Evolutionary conservation across 768 basidiomycete species (phyloP), one percentile per base, ranked within the genome.

Genomic region (Fibroporia radiculosa): DNA sequence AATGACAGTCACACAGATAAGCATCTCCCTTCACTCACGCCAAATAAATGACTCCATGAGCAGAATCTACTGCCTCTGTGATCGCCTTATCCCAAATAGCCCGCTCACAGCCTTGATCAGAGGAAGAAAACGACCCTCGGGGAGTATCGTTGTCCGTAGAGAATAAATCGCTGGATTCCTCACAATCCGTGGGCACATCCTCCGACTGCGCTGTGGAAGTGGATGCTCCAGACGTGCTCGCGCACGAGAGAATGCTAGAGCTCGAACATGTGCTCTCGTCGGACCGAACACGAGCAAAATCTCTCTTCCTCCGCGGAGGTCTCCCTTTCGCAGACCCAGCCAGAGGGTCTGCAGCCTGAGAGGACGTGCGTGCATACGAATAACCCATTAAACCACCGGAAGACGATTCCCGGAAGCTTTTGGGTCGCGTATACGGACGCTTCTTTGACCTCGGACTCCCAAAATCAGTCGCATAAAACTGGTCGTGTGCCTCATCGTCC

Each of bases 21-120:
- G 29, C 10, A n/a, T n/a, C n/a, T n/a, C n/a, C n/a, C 6, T 7
- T 18, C 26, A 64, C 68, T 37, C 58, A 82, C 83, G 68, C 69
- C n/a, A 85, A 63, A 40, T 74, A 66, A 43, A 84, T 71, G 37
- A 64, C 62, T 7, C 77, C 74, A 41, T 70, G 61, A 3, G 69
- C 73, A 3, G 62, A 65, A 45, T 78, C 72, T 22, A 80, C 64
- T 0, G 72, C 70, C 13, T 55, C 53, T 0, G 60, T 58, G 32
- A 72, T 65, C 1, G 69, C 73, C 5, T 65, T 60, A 2, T 75
- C 75, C 78, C 77, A 82, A 6, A 73, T 56, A 35, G 71, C 69
- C 11, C 50, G 52, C 35, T 66, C 61, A 3, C 56, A 19, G 35
- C 29, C n/a, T 8, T 31, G 29, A 31, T 8, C 29, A n/a, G n/a